Evolutionary conservation across 768 basidiomycete species (phyloP).

Genomic region (Mrakia gelida): DNA sequence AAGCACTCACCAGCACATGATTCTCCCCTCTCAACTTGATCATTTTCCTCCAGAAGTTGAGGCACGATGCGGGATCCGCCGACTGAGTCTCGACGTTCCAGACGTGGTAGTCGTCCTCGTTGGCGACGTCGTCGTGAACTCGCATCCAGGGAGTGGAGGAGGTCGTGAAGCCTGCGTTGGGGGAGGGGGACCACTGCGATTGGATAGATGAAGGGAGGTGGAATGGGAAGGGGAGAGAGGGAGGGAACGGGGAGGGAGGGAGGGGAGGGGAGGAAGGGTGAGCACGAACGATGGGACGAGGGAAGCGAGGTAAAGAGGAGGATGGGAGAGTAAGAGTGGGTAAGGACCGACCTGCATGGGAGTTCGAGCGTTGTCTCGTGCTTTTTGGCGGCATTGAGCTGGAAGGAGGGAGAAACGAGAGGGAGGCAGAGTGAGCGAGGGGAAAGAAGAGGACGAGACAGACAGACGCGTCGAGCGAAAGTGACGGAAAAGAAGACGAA

Average conservation of each 20-base stretch:
- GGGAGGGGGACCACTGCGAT: constrained; percentile 55
- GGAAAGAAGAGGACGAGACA: neutral
- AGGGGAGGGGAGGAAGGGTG: neutral
- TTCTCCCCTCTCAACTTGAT: constrained; percentile 55
- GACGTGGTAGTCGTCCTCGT: constrained; percentile 55
- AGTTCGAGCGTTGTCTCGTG: constrained; percentile 63
- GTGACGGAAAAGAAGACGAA: constrained; percentile 40
- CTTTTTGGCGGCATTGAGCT: constrained; percentile 32
- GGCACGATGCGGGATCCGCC: constrained; percentile 54
- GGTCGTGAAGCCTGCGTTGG: constrained; percentile 62
- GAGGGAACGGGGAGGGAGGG: neutral
- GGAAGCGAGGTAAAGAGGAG: neutral
- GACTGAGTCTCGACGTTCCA: constrained; percentile 52
- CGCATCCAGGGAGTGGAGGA: constrained; percentile 66
- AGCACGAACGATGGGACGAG: neutral
- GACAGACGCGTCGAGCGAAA: neutral
- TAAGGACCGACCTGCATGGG: constrained; percentile 59
- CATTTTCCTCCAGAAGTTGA: constrained; percentile 59
- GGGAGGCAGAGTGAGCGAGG: neutral
- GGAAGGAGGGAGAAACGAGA: neutral
- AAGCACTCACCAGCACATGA: constrained; percentile 53
- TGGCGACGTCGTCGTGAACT: constrained; percentile 53
- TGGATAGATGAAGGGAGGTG: neutral
- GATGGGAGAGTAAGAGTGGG: neutral
- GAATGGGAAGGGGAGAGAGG: neutral